phyloP scores from a whole-genome alignment of 345 rosid species.

The Pistacia atlantica region DNA sequence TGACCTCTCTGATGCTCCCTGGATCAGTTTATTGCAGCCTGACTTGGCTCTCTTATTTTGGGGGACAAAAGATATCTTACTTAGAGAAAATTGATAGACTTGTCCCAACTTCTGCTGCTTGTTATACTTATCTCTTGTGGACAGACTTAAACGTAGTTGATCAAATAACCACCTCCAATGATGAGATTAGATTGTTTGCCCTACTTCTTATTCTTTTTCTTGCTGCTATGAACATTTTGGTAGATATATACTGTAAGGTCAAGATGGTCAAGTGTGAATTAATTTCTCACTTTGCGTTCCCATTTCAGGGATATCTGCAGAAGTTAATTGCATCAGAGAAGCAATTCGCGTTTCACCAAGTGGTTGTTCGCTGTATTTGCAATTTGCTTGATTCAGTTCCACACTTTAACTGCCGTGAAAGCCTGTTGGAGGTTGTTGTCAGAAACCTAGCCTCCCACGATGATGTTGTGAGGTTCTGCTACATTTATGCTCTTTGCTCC shows the following conservation, averaged over 20 bases:
- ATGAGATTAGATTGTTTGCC: neutral
- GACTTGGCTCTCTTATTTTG: too few species aligned
- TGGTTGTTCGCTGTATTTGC: slow-evolving; percentile 74
- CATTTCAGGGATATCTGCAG: slow-evolving; percentile 71
- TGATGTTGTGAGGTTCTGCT: slow-evolving; percentile 71
- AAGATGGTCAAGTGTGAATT: slow-evolving; percentile 3
- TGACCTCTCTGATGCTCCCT: too few species aligned
- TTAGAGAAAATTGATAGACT: too few species aligned
- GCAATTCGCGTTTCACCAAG: slow-evolving; percentile 58
- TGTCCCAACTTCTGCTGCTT: neutral
- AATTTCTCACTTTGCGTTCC: slow-evolving; percentile 9
- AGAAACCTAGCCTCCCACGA: slow-evolving; percentile 76
- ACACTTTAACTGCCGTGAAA: slow-evolving; percentile 86
- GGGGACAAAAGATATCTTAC: too few species aligned
- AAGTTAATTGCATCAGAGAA: slow-evolving; percentile 62
- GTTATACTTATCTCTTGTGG: neutral
- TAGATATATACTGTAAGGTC: neutral
- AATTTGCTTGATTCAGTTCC: slow-evolving; percentile 82
- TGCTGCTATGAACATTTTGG: neutral
- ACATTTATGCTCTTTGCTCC: slow-evolving; percentile 16
- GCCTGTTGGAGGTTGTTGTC: slow-evolving; percentile 68
- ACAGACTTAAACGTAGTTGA: neutral
- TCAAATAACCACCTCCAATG: neutral
- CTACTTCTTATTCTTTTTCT: neutral
- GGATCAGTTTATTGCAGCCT: too few species aligned